These are phyloP conservation scores for Sphagnum tenellum DNA, from an alignment of 225 moss, liverwort and hornwort species.

Conservation along the genomic window DNA sequence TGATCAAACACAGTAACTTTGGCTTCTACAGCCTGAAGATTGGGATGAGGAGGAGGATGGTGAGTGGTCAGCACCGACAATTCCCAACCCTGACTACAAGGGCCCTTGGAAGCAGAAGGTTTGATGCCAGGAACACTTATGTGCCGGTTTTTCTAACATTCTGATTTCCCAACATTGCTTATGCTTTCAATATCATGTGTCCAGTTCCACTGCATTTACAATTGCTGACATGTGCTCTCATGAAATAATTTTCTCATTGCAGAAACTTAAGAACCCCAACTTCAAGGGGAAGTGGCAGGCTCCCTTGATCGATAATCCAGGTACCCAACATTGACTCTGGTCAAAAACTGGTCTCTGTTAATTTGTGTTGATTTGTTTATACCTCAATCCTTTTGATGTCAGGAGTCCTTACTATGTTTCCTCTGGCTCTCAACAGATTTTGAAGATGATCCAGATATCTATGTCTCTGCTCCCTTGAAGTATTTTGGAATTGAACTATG, in stretches of 20 bases:
- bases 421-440: slow-evolving; percentile 46
- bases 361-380: too few species aligned
- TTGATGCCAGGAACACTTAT: too few species aligned
- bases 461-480: slow-evolving; percentile 68
- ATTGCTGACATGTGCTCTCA: too few species aligned
- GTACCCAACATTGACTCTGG: slow-evolving; percentile 12
- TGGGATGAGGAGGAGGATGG: slow-evolving; percentile 57
- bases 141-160: too few species aligned
- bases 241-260: slow-evolving; percentile 9
- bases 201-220: too few species aligned
- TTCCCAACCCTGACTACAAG: slow-evolving; percentile 34
- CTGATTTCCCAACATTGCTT: too few species aligned
- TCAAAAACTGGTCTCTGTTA: too few species aligned
- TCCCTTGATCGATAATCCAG: slow-evolving; percentile 75
- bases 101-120: slow-evolving; percentile 45
- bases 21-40: slow-evolving; percentile 30
- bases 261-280: slow-evolving; percentile 78
- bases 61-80: slow-evolving; percentile 34
- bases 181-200: too few species aligned
- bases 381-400: too few species aligned
- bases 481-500: slow-evolving; percentile 92
- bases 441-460: slow-evolving; percentile 79
- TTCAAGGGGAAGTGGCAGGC: slow-evolving; percentile 80
- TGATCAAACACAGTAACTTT: not conserved
- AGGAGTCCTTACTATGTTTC: not conserved